Evolutionary conservation across 1,139 yeast species (phyloP), one percentile per base, ranked within the genome.

Genomic region (Spencermartinsiella ligniputridi): DNA sequence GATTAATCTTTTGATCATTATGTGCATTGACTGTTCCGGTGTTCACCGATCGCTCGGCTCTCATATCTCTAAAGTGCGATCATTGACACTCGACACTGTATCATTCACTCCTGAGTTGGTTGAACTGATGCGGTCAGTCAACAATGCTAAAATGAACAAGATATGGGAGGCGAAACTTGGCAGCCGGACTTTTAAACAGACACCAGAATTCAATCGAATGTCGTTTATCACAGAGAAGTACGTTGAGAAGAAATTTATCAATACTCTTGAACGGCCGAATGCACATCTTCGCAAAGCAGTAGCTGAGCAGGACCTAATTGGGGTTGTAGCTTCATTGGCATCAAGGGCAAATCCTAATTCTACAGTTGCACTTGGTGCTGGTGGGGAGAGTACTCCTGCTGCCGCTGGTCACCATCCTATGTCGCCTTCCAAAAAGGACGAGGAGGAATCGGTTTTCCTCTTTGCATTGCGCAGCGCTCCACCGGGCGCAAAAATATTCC

Each of bases 1-100:
- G 0, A 71, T 88, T 51, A 90, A 86, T 57, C 67, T 83, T 41
- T 67, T 88, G 46, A 79, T 81, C 19, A 78, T 84, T 9, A 71
- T 90, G 35, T 90, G 97, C 63, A 81, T 88, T 35, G 81, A 83
- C 40, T 90, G 97, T 58, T 83, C 96, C 0, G 78, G 78, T 1
- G 71, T 74, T 0, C 97, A 90, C 64, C 75, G 94, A 52, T 76
- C 86, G 27, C 67, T 90, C 49, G 95, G 95, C 0, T 67, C 82
- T 0, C 84, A 81, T 52, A 70, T 87, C 3, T 83, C 95, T 18
- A 77, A 77, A 52, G 84, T 89, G 3, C 79, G 94, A 52, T 86
- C 96, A 0, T 68, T 92, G 51, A 83, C 95, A 1, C 73, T 89
- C 57, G 98, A 92, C 59, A 71, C 74, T 1, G 63, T 59, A 1